A percentile compares a stretch with the other conserved stretches of the same genome.
phyloP scores from a whole-genome alignment of 345 rosid species.

The Arabidopsis arenosa region DNA sequence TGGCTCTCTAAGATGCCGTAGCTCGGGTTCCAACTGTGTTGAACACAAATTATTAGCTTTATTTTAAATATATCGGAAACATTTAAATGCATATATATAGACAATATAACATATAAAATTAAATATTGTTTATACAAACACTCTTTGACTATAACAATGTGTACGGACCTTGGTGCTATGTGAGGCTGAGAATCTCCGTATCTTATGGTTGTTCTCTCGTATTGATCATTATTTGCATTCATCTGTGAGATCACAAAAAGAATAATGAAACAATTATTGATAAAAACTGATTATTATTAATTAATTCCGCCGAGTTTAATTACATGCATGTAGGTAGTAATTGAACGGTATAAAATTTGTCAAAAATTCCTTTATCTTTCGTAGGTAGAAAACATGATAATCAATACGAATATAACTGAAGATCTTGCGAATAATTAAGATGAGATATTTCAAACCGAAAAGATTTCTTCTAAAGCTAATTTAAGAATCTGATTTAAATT shows the following conservation, averaged over 20 bases:
- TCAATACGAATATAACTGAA: constrained; percentile 3
- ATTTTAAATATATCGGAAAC: neutral
- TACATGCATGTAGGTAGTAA: neutral
- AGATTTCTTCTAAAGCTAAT: neutral
- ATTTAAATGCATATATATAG: neutral
- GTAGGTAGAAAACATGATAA: constrained; percentile 5
- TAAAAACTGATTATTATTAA: neutral
- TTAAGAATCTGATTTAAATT: constrained; percentile 14
- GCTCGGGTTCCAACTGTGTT: constrained; percentile 71
- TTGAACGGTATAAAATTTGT: neutral
- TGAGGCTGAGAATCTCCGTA: constrained; percentile 65
- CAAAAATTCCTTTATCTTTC: neutral
- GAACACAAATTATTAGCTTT: constrained; percentile 9
- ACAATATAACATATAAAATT: neutral
- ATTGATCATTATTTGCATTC: constrained; percentile 59
- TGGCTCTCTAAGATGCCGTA: constrained; percentile 61
- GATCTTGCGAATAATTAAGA: neutral
- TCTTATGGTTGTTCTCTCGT: constrained; percentile 65
- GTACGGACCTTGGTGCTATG: constrained; percentile 57
- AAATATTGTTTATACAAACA: neutral
- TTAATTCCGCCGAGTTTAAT: neutral
- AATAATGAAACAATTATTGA: constrained; percentile 11
- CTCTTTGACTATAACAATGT: neutral
- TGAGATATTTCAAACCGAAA: constrained; percentile 5
- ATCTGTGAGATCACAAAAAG: constrained; percentile 53